Base-by-base conservation (phyloP, 2,329 filamentous ascomycete genomes). In the Aspergillus ibericus region DNA sequence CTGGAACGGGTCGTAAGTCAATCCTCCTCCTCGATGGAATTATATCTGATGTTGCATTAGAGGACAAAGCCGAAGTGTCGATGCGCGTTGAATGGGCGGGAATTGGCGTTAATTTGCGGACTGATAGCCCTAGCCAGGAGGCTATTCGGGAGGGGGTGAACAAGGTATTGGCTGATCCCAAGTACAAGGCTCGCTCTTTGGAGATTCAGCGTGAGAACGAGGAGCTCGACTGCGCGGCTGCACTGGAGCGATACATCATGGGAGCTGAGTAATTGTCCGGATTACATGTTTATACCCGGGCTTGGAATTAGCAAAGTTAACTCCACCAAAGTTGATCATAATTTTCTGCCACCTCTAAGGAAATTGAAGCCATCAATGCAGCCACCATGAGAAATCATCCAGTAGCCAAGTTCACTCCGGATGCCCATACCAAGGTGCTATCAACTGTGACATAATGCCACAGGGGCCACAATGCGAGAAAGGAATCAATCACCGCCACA, bases 51-150 rank as follows among this genome's bases (percentile, higher is more conserved):
- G 29, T 5, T 2, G 10, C 15, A 20, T 4, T 35, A 57, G 55
- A 53, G 44, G 49, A 57, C 29, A 53, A 57, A 16, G 27, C 48
- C 18, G 55, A 57, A 32, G 55, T 57, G 10, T 53, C 12, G 9
- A 47, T 38, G 18, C 55, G 55, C 3, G 50, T 40, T 16, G 22
- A 58, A 32, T 50, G 44, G 42, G 50, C 50, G 16, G 42, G 50
- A 5, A 44, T 54, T 6, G 56, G 38, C 2, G 16, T 54, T 2
- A 53, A 53, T n/a, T 13, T 58, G n/a, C 32, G 29, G 15, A 49
- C 56, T 1, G 36, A 47, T 20, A 36, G 15, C 4, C 50, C 56
- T 3, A 49, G 25, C n/a, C 4, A 40, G 13, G 40, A 55, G 13
- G 51, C 34, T n/a, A 50, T 55, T 10, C 35, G 10, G 2, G 27